phyloP scores from a whole-genome alignment of 1,284 basidiomycete species.

The Cutaneotrichosporon cavernicola region DNA sequence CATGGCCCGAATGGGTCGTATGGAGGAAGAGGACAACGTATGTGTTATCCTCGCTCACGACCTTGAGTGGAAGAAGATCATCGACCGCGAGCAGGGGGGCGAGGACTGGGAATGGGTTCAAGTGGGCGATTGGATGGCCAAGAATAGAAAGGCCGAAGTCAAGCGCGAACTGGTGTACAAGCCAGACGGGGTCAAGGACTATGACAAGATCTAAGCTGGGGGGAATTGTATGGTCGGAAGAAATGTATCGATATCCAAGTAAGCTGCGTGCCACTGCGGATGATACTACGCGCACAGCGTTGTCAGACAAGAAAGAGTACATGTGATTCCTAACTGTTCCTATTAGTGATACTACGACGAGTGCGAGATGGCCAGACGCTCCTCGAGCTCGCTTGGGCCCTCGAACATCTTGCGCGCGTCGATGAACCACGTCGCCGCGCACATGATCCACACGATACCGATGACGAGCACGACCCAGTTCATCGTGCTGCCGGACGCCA shows the following conservation, averaged over 20 bases:
- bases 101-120: conserved; percentile 24
- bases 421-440: conserved; percentile 46
- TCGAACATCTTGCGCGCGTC: conserved; percentile 48
- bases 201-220: background rate
- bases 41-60: conserved; percentile 25
- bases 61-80: conserved; percentile 26
- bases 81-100: conserved; percentile 14
- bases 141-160: conserved; percentile 19
- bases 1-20: conserved; percentile 26
- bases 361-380: background rate
- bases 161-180: conserved; percentile 20
- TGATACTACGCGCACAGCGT: no score
- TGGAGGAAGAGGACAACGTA: conserved; percentile 27
- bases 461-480: conserved; percentile 53
- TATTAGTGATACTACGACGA: background rate
- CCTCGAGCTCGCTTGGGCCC: conserved; percentile 35
- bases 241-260: background rate
- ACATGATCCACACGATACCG: conserved; percentile 40
- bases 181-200: conserved; percentile 5
- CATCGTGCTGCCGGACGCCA: conserved; percentile 48
- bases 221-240: background rate
- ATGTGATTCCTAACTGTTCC: background rate
- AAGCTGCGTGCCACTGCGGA: no score
- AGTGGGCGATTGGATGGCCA: conserved; percentile 21
- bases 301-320: no score